phyloP scores from a whole-genome alignment of 768 basidiomycete species.

The Aureoboletus auriporus region DNA sequence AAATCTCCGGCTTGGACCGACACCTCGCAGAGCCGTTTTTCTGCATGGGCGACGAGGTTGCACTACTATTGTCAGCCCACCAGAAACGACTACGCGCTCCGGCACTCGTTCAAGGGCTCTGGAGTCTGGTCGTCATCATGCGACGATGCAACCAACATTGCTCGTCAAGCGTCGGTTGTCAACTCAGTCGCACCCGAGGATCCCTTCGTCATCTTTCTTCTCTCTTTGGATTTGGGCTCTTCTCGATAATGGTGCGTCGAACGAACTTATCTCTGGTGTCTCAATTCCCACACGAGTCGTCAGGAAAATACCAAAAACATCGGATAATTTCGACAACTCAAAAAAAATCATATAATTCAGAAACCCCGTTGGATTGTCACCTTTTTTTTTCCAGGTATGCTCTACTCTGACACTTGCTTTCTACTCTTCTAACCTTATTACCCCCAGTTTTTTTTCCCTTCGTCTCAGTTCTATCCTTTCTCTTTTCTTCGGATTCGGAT shows the following conservation, averaged over 20 bases:
- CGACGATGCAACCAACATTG: neutral
- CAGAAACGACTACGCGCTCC: neutral
- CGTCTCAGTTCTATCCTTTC: neutral
- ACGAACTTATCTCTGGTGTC: neutral
- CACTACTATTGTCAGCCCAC: neutral
- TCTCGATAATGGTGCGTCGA: neutral
- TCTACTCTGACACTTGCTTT: no score
- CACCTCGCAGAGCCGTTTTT: neutral
- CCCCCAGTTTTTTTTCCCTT: neutral
- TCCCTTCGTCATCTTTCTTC: conserved; percentile 1
- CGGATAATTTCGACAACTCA: neutral
- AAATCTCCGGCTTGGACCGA: neutral
- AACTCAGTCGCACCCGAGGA: neutral
- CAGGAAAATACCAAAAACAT: neutral
- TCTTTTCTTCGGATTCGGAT: neutral
- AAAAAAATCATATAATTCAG: neutral
- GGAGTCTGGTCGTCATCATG: neutral
- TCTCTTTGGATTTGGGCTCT: neutral
- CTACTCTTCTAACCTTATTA: neutral
- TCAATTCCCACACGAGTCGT: neutral
- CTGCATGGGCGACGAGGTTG: neutral
- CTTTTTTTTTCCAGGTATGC: neutral
- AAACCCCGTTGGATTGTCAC: neutral
- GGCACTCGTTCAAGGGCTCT: neutral
- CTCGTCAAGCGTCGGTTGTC: neutral